These are phyloP conservation scores for Globisporangium cylindrosporum DNA, from an alignment of 352 stramenopile genomes.

Conservation along the genomic window DNA sequence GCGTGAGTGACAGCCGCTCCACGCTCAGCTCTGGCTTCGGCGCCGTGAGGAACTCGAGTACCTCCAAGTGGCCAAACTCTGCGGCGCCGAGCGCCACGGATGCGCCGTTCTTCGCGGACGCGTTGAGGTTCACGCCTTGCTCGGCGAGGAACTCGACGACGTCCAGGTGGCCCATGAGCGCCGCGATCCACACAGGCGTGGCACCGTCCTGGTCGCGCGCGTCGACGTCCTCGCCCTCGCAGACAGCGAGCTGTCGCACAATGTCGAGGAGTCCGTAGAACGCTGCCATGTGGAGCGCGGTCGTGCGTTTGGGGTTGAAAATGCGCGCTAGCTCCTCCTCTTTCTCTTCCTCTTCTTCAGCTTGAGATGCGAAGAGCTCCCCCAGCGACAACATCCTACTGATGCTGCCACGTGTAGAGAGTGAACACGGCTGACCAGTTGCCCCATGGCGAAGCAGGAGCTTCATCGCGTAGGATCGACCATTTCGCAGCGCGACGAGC, in stretches of 20 bases:
- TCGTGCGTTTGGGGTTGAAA: conserved; percentile 28
- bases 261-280: conserved; percentile 27
- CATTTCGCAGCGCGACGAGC: conserved; percentile 27
- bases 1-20: conserved; percentile 13
- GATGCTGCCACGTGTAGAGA: conserved; percentile 7
- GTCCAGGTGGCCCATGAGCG: conserved; percentile 29
- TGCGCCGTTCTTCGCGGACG: conserved; percentile 17
- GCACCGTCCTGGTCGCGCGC: conserved; percentile 29
- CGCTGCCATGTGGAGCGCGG: conserved; percentile 37
- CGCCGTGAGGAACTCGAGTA: conserved; percentile 33
- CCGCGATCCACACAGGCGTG: conserved; percentile 37
- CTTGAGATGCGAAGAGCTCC: not conserved
- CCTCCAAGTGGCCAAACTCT: conserved; percentile 32
- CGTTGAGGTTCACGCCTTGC: conserved; percentile 28
- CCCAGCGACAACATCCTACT: not conserved
- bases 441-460: conserved; percentile 25
- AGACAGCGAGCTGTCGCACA: conserved; percentile 22
- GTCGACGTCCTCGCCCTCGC: conserved; percentile 23
- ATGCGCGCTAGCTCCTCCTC: conserved; percentile 6
- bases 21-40: conserved; percentile 17
- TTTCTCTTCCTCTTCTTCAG: not conserved
- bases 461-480: conserved; percentile 25
- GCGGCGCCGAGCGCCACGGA: conserved; percentile 27
- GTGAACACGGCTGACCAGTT: not conserved
- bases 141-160: conserved; percentile 34